Base-by-base conservation (phyloP, 257 asterid genomes). In the Fraxinus quadrangulata region DNA sequence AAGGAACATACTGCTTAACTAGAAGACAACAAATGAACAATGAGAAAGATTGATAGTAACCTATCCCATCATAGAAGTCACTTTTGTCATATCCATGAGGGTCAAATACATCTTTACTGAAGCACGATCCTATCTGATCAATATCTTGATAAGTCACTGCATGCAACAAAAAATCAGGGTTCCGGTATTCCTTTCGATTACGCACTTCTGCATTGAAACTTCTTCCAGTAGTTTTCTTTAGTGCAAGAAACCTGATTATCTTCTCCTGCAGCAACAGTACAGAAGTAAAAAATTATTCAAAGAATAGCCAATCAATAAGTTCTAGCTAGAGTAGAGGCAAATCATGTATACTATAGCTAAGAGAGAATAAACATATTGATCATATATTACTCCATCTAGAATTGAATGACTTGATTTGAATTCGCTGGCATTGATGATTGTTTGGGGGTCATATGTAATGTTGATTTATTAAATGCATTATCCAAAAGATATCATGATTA, bases 61-160 rank as follows among this genome's bases (percentile, higher is more conserved):
- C 99, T 88, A 96, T 78, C 87, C 88, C 99, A 84, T 93, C 97
- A 74, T 85, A 96, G 90, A 92, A 96, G 87, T 96, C 98, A 67
- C 92, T 90, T 84, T 85, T 85, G 81, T 90, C 97, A 59, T 93
- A 96, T 88, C 99, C 99, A 86, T 90, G 98, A 56, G 99, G 98
- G 80, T 93, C 97, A 84, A 93, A 96, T 31, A 96, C 97, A 78
- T 96, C 97, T 81, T 90, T 96, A 75, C 81, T 85, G 90, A 93
- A 96, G 90, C 97, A 93, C 69, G 99, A 90, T 72, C 99, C 98
- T 73, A 96, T 90, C 88, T 96, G 96, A 81, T 96, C 97, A 74
- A 96, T 96, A 69, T 89, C 91, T 81, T 90, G 98, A 84, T 93
- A 92, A 56, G 97, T 94, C 83, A 96, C 97, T 23, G 98, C 97